Percentiles rank a stretch among this genome's conserved stretches.
Conservation (phyloP, 768 basidiomycete species). For the Pholiota microspora region DNA sequence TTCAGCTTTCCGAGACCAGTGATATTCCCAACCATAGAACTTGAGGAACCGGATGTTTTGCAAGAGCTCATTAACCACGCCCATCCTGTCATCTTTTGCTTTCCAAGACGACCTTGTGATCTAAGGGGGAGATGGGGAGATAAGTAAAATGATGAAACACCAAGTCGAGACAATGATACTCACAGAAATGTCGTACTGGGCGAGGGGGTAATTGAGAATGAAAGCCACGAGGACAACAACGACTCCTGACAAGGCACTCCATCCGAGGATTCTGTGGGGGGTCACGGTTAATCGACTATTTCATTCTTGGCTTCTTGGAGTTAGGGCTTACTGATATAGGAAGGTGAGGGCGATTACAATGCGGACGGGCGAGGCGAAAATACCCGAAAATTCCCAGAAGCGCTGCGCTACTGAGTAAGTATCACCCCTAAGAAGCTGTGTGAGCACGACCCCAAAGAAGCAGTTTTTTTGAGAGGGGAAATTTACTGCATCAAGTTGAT, state of each 20-base stretch:
- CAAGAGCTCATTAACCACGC: conserved; percentile 71
- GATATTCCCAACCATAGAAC: conserved; percentile 73
- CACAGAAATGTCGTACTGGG: conserved; percentile 63
- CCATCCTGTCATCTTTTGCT: conserved; percentile 69
- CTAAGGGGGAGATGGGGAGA: conserved; percentile 26
- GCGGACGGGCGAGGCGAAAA: conserved; percentile 63
- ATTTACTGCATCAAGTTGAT: conserved; percentile 74
- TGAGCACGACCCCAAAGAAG: background rate
- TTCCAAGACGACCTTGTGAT: conserved; percentile 57
- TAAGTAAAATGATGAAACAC: conserved; percentile 1
- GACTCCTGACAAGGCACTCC: conserved; percentile 74
- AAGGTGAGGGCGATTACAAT: conserved; percentile 67
- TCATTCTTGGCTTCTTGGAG: background rate
- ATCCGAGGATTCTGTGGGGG: conserved; percentile 70
- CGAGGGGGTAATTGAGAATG: conserved; percentile 64
- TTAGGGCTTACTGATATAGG: conserved; percentile 58
- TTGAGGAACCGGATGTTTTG: conserved; percentile 74
- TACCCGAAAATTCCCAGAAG: conserved; percentile 69
- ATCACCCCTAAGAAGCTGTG: conserved; percentile 49
- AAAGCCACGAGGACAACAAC: conserved; percentile 61
- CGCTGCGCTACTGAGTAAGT: conserved; percentile 68
- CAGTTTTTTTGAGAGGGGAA: background rate
- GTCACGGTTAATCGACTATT: conserved; percentile 4
- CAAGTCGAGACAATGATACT: conserved; percentile 20
- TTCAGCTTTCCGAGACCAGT: conserved; percentile 56